Conservation (phyloP, 805 yeast species). For the Nakazawaea ishiwadae region DNA sequence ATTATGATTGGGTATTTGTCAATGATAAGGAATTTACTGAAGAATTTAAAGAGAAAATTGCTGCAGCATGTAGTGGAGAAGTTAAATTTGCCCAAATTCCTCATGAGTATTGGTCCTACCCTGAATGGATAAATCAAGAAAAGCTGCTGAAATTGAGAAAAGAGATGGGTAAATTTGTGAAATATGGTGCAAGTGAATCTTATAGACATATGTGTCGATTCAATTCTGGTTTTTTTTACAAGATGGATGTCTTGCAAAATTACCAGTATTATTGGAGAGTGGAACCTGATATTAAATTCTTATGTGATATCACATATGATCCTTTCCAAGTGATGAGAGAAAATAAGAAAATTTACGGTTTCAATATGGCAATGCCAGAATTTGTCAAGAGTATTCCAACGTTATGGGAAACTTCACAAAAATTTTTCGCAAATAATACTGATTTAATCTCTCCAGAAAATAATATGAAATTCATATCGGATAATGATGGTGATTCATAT, state of each 20-base stretch:
- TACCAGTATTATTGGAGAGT: conserved; percentile 58
- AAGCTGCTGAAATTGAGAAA: conserved; percentile 25
- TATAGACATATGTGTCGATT: conserved; percentile 68
- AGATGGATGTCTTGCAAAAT: conserved; percentile 36
- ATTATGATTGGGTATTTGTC: conserved; percentile 41
- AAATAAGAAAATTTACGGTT: conserved; percentile 42
- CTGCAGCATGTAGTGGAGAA: conserved; percentile 33
- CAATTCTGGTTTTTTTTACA: conserved; percentile 48
- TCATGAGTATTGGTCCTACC: conserved; percentile 41
- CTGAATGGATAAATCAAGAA: conserved; percentile 33
- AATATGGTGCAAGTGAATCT: conserved; percentile 55
- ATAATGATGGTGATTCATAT: conserved; percentile 38
- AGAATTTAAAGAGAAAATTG: conserved; percentile 30
- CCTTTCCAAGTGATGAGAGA: conserved; percentile 44
- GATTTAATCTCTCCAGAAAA: conserved; percentile 33
- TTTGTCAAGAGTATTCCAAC: conserved; percentile 41
- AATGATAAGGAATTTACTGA: conserved; percentile 41
- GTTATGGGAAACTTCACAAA: conserved; percentile 41
- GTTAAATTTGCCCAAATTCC: conserved; percentile 40
- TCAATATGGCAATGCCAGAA: conserved; percentile 46
- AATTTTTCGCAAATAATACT: conserved; percentile 35
- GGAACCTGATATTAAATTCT: conserved; percentile 45
- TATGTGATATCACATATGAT: conserved; percentile 49
- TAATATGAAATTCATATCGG: conserved; percentile 35
- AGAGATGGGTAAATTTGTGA: conserved; percentile 28